Conservation (phyloP, 768 basidiomycete species). For the Amanita pseudoporphyria region DNA sequence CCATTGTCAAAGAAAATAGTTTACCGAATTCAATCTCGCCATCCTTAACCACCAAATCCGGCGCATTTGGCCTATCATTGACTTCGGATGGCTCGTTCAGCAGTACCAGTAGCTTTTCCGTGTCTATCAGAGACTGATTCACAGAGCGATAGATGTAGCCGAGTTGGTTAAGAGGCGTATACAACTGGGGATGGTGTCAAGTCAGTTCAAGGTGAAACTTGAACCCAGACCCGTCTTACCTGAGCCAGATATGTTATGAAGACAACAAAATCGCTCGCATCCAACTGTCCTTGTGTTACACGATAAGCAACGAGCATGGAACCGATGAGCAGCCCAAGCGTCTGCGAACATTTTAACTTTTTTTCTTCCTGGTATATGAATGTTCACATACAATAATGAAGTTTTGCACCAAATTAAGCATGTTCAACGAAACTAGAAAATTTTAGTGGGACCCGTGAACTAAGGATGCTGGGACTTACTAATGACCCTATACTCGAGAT, state of each 20-base stretch:
- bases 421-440: slow-evolving; percentile 50
- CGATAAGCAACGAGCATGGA: slow-evolving; percentile 68
- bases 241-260: slow-evolving; percentile 80
- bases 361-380: background rate
- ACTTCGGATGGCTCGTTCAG: slow-evolving; percentile 80
- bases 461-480: slow-evolving; percentile 29
- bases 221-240: slow-evolving; percentile 24
- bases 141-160: slow-evolving; percentile 73
- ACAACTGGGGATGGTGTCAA: slow-evolving; percentile 33
- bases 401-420: slow-evolving; percentile 73
- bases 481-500: slow-evolving; percentile 63
- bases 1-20: slow-evolving; percentile 10
- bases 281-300: slow-evolving; percentile 42
- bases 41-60: slow-evolving; percentile 58
- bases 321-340: slow-evolving; percentile 73
- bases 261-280: slow-evolving; percentile 59
- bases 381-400: slow-evolving; percentile 56
- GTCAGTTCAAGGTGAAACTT: slow-evolving; percentile 5
- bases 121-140: slow-evolving; percentile 70
- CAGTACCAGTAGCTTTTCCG: slow-evolving; percentile 74
- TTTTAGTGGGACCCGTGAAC: background rate
- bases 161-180: slow-evolving; percentile 66
- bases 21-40: slow-evolving; percentile 85
- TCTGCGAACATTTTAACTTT: slow-evolving; percentile 28
- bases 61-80: slow-evolving; percentile 68